Conservation (phyloP, 306 rosid genomes). For the Geum urbanum region DNA sequence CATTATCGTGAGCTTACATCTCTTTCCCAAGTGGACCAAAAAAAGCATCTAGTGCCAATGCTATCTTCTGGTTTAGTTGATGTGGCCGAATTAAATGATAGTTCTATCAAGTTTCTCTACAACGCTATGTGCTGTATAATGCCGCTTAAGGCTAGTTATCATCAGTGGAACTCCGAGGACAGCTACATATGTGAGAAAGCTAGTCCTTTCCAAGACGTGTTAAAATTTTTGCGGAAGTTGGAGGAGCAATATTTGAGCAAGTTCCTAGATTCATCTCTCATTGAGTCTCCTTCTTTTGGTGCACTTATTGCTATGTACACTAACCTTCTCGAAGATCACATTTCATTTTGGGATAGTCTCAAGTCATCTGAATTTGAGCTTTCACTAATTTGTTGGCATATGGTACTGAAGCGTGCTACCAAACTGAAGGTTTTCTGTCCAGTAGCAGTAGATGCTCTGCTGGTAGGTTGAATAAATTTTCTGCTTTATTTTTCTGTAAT, state of each 20-base stretch:
- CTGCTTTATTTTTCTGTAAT: conserved; percentile 22
- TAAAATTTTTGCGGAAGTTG: conserved; percentile 48
- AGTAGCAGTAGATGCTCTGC: conserved; percentile 41
- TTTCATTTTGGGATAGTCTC: conserved; percentile 48
- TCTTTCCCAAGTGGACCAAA: conserved; percentile 28
- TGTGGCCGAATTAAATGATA: conserved; percentile 34
- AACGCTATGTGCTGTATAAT: conserved; percentile 58
- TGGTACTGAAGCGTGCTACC: conserved; percentile 51
- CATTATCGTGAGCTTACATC: conserved; percentile 24
- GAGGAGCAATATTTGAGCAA: conserved; percentile 58
- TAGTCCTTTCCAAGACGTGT: conserved; percentile 32
- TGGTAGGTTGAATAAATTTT: conserved; percentile 47
- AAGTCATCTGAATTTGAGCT: conserved; percentile 44
- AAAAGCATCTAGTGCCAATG: conserved; percentile 47
- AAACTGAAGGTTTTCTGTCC: conserved; percentile 49
- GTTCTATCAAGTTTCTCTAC: conserved; percentile 28
- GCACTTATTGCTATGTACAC: conserved; percentile 40
- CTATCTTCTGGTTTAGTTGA: conserved; percentile 52
- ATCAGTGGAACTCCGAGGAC: conserved; percentile 53
- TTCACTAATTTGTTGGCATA: conserved; percentile 55
- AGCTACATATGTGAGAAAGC: conserved; percentile 25
- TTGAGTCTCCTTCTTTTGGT: conserved; percentile 54
- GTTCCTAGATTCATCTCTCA: conserved; percentile 44
- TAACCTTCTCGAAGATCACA: conserved; percentile 61
- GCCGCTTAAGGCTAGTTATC: conserved; percentile 48